Conservation (phyloP, 2,329 filamentous ascomycete species). For the Colletotrichum magnum region DNA sequence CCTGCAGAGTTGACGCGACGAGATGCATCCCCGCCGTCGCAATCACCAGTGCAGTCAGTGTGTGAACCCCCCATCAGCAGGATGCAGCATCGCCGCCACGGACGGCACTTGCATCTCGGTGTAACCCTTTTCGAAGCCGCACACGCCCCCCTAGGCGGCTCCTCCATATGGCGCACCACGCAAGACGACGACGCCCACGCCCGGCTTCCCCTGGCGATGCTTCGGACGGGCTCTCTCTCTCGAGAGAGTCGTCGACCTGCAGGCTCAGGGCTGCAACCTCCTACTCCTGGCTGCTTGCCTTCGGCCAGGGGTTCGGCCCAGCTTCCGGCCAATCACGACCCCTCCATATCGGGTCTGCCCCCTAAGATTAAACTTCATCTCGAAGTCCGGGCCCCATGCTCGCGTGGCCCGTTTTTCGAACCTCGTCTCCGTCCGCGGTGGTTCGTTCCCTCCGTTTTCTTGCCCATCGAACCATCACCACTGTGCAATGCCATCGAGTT, state of each 20-base stretch:
- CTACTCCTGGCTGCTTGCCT: too few relatives aligned
- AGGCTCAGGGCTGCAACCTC: too few relatives aligned
- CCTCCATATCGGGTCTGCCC: constrained; percentile 7
- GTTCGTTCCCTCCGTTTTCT: background rate
- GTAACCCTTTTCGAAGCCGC: constrained; percentile 26
- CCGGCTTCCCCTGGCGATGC: background rate
- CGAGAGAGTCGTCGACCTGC: too few relatives aligned
- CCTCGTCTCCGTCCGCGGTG: constrained; percentile 30
- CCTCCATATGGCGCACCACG: background rate
- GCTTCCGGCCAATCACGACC: constrained; percentile 13
- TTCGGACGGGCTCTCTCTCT: background rate
- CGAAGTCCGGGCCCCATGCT: constrained; percentile 35
- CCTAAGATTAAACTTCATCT: constrained; percentile 39
- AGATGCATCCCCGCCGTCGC: background rate
- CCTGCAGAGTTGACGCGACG: constrained; percentile 17
- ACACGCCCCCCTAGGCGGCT: constrained; percentile 5
- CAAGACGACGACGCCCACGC: background rate
- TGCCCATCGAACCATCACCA: constrained; percentile 7
- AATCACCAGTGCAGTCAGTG: too few relatives aligned
- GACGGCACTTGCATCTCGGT: constrained; percentile 35
- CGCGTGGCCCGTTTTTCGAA: constrained; percentile 29
- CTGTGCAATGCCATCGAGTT: too few relatives aligned
- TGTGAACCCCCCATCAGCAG: too few relatives aligned
- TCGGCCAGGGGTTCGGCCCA: constrained; percentile 12
- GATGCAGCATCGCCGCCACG: background rate